Conservation (phyloP, 2,329 filamentous ascomycete genomes). For the Calonectria pseudoreteaudii region DNA sequence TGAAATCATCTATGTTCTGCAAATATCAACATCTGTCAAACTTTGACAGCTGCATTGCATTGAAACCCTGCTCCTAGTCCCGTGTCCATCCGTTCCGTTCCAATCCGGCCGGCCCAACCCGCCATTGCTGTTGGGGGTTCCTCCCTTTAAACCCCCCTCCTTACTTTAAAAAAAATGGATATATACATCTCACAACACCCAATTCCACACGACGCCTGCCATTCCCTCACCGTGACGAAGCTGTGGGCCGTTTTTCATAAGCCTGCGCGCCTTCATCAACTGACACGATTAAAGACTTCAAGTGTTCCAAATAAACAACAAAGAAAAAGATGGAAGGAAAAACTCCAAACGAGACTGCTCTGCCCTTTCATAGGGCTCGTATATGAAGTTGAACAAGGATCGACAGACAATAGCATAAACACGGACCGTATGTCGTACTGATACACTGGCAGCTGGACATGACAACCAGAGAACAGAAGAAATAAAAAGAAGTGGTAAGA, state of each 20-base stretch:
- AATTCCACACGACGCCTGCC: constrained; percentile 15
- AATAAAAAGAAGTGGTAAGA: constrained; percentile 21
- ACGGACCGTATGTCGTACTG: constrained; percentile 31
- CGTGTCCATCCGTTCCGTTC: constrained; percentile 20
- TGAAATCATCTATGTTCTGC: constrained; percentile 17
- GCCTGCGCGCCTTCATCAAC: constrained; percentile 23
- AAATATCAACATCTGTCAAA: constrained; percentile 18
- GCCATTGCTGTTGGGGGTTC: constrained; percentile 15
- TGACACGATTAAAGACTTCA: constrained; percentile 37
- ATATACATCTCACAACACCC: constrained; percentile 46
- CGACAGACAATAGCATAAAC: constrained; percentile 22
- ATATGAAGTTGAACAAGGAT: constrained; percentile 29
- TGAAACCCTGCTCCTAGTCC: constrained; percentile 12
- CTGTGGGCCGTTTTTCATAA: constrained; percentile 22
- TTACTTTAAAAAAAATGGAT: constrained; percentile 44
- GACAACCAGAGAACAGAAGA: constrained; percentile 26
- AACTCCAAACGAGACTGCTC: constrained; percentile 32
- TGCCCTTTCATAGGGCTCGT: constrained; percentile 13
- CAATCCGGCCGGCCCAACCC: constrained; percentile 20
- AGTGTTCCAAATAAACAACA: constrained; percentile 29
- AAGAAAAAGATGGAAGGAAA: constrained; percentile 17
- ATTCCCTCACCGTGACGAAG: background rate
- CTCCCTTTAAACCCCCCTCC: constrained; percentile 16
- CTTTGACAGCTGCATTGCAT: constrained; percentile 12
- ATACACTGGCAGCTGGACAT: constrained; percentile 28